phyloP scores from a whole-genome alignment of 1,284 basidiomycete species.

The Rhizopogon hawkerae region DNA sequence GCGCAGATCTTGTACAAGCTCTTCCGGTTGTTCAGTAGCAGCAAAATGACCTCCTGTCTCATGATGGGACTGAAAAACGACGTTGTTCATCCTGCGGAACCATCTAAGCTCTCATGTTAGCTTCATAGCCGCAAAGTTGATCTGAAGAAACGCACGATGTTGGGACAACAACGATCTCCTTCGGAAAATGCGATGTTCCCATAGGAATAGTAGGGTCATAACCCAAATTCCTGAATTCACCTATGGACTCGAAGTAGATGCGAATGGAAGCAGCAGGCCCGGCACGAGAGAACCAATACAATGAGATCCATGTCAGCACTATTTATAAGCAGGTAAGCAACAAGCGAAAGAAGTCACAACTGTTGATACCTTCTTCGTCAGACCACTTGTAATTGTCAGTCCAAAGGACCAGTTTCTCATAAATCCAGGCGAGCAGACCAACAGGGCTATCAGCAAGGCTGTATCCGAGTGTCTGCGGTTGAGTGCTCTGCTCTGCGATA shows the following conservation, averaged over 20 bases:
- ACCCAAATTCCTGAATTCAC: too few relatives aligned
- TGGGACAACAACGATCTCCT: slow-evolving; percentile 21
- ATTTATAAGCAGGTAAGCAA: slow-evolving; percentile 8
- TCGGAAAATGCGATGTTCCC: slow-evolving; percentile 28
- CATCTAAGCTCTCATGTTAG: too few relatives aligned
- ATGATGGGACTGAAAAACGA: too few relatives aligned
- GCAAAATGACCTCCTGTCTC: too few relatives aligned
- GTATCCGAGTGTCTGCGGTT: slow-evolving; percentile 37
- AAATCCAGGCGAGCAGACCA: slow-evolving; percentile 47
- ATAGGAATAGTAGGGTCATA: slow-evolving; percentile 18
- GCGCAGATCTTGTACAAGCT: too few relatives aligned
- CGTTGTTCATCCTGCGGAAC: too few relatives aligned
- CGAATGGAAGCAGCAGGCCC: slow-evolving; percentile 24
- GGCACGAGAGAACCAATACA: too few relatives aligned
- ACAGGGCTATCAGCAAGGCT: slow-evolving; percentile 43
- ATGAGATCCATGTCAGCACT: slow-evolving; percentile 35
- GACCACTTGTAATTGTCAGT: slow-evolving; percentile 39
- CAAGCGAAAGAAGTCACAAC: not conserved
- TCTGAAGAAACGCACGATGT: slow-evolving; percentile 11
- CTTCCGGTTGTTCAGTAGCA: too few relatives aligned
- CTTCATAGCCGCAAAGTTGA: not conserved
- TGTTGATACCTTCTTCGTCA: slow-evolving; percentile 35
- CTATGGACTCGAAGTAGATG: slow-evolving; percentile 30
- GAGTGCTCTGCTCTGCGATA: slow-evolving; percentile 23
- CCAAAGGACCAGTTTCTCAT: slow-evolving; percentile 45